A percentile compares a stretch with the other conserved stretches of the same genome.
Evolutionary conservation across 2,329 filamentous ascomycete genomes (phyloP).

Genomic region (Cercospora berteroae): DNA sequence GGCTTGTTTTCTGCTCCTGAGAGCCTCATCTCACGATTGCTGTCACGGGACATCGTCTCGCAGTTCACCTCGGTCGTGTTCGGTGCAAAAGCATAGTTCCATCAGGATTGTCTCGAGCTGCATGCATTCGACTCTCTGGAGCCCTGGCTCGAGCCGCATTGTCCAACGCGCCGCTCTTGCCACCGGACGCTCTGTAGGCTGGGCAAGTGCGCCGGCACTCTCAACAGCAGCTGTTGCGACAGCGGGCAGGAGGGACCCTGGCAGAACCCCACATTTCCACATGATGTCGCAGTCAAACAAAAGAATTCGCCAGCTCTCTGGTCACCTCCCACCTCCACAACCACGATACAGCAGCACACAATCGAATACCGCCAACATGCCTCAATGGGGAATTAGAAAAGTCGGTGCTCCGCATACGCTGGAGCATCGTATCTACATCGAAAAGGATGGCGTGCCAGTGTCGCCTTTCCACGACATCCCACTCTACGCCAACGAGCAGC

Average conservation of each 20-base stretch:
- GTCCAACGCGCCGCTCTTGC: neutral
- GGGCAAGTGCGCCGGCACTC: constrained; percentile 10
- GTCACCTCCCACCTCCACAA: constrained; percentile 29
- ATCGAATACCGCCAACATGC: constrained; percentile 11
- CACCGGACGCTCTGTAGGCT: constrained; percentile 13
- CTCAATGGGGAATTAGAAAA: constrained; percentile 59
- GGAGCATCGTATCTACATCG: constrained; percentile 95
- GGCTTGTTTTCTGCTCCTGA: constrained; percentile 3
- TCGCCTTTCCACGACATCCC: constrained; percentile 99
- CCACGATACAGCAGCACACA: constrained; percentile 15
- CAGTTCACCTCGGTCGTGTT: constrained; percentile 16
- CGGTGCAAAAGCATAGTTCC: neutral
- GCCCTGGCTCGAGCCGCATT: constrained; percentile 16
- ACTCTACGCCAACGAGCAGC: constrained; percentile 92
- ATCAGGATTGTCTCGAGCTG: constrained; percentile 5
- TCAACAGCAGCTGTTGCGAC: constrained; percentile 7
- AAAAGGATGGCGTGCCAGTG: constrained; percentile 91
- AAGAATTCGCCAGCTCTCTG: constrained; percentile 23
- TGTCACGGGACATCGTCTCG: neutral
- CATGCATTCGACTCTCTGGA: constrained; percentile 20
- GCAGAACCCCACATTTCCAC: constrained; percentile 19
- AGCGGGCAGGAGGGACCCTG: constrained; percentile 22
- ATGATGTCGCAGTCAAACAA: constrained; percentile 30
- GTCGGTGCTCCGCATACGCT: constrained; percentile 86
- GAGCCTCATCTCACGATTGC: neutral